These are phyloP conservation scores for Strobilomyces dryophilus DNA, from an alignment of 768 basidiomycete genomes.

Conservation along the genomic window DNA sequence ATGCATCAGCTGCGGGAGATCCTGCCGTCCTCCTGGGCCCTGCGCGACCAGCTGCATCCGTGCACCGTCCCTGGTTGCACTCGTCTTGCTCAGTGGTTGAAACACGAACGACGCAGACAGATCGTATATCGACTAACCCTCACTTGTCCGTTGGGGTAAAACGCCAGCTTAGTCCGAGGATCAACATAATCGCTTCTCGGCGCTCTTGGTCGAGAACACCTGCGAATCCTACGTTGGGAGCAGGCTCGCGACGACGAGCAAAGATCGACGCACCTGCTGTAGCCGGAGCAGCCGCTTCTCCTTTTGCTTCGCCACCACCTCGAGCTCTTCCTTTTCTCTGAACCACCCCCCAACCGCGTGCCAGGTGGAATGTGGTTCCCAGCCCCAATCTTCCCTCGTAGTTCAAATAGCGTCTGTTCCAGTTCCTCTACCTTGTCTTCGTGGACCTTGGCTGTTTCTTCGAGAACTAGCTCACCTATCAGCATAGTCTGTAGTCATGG, in stretches of 20 bases:
- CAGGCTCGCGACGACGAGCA: background rate
- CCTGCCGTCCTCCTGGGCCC: conserved; percentile 71
- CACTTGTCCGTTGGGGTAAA: conserved; percentile 88
- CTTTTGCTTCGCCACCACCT: conserved; percentile 64
- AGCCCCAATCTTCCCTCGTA: conserved; percentile 69
- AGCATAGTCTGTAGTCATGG: background rate
- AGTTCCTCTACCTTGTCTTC: conserved; percentile 60
- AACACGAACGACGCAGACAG: conserved; percentile 86
- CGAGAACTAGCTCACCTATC: conserved; percentile 38
- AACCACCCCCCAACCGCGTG: conserved; percentile 69
- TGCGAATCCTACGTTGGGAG: conserved; percentile 24
- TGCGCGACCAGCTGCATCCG: conserved; percentile 72
- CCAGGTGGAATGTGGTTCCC: conserved; percentile 74
- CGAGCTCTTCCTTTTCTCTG: conserved; percentile 66
- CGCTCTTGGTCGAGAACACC: conserved; percentile 81
- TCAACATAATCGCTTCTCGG: conserved; percentile 82
- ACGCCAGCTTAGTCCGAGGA: conserved; percentile 91
- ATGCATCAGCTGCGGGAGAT: conserved; percentile 68
- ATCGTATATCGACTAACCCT: conserved; percentile 87
- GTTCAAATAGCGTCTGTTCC: conserved; percentile 75
- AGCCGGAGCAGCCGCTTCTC: conserved; percentile 77
- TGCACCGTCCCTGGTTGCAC: conserved; percentile 36
- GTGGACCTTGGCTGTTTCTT: conserved; percentile 36
- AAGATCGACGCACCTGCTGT: conserved; percentile 54
- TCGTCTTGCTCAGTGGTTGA: conserved; percentile 48